Conservation (phyloP, 805 yeast genomes). For the Nematodospora valgi region DNA sequence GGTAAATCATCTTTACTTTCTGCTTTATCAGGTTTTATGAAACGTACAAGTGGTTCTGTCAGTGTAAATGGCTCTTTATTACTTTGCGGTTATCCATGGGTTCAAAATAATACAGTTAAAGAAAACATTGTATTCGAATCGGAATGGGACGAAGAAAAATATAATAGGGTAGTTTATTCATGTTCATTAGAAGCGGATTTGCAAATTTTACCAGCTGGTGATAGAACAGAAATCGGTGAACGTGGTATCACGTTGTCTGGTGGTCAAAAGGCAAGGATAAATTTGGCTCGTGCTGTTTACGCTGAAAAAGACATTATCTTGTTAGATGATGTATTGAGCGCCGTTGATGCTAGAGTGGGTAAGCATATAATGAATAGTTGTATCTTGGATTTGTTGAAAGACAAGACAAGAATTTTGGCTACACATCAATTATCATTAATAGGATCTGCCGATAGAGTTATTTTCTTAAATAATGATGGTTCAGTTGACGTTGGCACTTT, state of each 20-base stretch:
- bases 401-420: conserved; percentile 33
- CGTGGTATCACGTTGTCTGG: conserved; percentile 36
- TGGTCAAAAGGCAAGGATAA: conserved; percentile 36
- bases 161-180: conserved; percentile 24
- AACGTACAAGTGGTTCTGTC: conserved; percentile 24
- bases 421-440: conserved; percentile 35
- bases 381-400: conserved; percentile 23
- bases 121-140: conserved; percentile 31
- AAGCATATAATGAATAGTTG: conserved; percentile 32
- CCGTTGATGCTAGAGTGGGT: conserved; percentile 38
- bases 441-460: conserved; percentile 28
- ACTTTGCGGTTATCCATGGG: conserved; percentile 36
- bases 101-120: conserved; percentile 31
- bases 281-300: conserved; percentile 36
- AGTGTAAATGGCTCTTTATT: conserved; percentile 26
- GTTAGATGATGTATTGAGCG: conserved; percentile 34
- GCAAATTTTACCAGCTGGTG: conserved; percentile 32
- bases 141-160: conserved; percentile 18
- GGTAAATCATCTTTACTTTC: conserved; percentile 35
- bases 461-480: conserved; percentile 31
- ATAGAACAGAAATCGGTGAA: conserved; percentile 35
- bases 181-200: conserved; percentile 32
- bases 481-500: conserved; percentile 27
- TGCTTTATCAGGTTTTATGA: conserved; percentile 39
- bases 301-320: conserved; percentile 26